Conservation (phyloP, 257 asterid genomes). For the Cruciata laevipes region DNA sequence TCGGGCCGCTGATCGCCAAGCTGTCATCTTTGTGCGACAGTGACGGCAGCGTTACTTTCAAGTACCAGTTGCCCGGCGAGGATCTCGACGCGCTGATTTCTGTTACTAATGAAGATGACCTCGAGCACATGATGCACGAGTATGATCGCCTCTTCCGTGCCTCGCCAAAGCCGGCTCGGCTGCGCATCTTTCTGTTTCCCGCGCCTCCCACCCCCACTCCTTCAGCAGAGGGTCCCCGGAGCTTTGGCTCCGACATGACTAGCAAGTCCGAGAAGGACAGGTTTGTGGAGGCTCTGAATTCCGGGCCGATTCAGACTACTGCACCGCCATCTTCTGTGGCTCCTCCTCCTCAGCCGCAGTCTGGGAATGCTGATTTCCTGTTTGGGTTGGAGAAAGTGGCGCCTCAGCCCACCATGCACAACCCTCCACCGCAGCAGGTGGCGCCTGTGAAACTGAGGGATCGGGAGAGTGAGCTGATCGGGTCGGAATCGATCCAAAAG, state of each 20-base stretch:
- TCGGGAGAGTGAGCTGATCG: conserved; percentile 46
- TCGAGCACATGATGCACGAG: conserved; percentile 94
- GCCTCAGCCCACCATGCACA: conserved; percentile 32
- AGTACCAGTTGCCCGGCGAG: conserved; percentile 92
- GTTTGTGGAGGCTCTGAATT: conserved; percentile 86
- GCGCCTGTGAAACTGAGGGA: conserved; percentile 18
- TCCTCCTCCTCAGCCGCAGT: background rate
- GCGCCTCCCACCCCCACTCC: conserved; percentile 35
- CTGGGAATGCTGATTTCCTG: conserved; percentile 48
- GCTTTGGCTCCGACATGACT: conserved; percentile 66
- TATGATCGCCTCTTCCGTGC: conserved; percentile 65
- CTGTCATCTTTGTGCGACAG: conserved; percentile 53
- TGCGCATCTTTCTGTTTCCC: conserved; percentile 67
- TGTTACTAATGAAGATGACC: conserved; percentile 85
- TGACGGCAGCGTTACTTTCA: conserved; percentile 50
- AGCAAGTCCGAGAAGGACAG: conserved; percentile 78
- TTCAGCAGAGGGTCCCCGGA: conserved; percentile 23
- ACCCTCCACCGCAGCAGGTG: conserved; percentile 6
- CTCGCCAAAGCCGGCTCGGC: conserved; percentile 73
- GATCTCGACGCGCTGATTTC: conserved; percentile 95
- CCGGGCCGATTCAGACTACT: conserved; percentile 57
- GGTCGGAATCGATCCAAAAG: conserved; percentile 83
- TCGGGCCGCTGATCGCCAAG: conserved; percentile 41
- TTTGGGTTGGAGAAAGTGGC: conserved; percentile 64
- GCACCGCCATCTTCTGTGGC: conserved; percentile 31